These are phyloP conservation scores for Candida ascalaphidarum DNA, from an alignment of 805 yeast species.

Conservation along the genomic window DNA sequence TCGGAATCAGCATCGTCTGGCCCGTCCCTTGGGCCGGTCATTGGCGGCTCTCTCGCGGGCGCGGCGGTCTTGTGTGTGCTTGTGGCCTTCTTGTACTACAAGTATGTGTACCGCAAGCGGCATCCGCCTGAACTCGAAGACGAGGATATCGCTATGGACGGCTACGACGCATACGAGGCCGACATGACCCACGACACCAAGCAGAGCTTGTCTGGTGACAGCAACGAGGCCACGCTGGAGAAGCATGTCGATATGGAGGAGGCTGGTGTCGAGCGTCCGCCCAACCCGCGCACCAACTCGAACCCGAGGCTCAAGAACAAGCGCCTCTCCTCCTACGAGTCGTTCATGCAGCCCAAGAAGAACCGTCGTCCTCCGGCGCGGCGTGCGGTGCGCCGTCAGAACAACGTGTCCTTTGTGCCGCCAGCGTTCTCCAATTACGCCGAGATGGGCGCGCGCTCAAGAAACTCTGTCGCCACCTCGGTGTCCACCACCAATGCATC, in stretches of 20 bases:
- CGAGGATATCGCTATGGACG: conserved; percentile 8
- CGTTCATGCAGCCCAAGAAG: conserved; percentile 32
- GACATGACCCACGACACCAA: not conserved
- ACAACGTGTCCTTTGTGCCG: not conserved
- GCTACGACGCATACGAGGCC: conserved; percentile 7
- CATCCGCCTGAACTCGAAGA: conserved; percentile 19
- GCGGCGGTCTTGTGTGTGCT: conserved; percentile 36
- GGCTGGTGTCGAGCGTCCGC: conserved; percentile 1
- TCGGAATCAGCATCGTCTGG: conserved; percentile 3
- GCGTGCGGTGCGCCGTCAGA: not conserved
- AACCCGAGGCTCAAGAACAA: not conserved
- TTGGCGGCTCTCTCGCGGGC: conserved; percentile 69
- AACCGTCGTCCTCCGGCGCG: conserved; percentile 2
- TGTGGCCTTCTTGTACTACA: conserved; percentile 23
- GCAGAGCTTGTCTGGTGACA: no score
- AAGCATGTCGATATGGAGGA: no score
- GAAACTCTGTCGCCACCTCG: conserved; percentile 48
- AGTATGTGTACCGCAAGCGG: conserved; percentile 23
- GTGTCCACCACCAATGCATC: conserved; percentile 69
- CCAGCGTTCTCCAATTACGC: not conserved
- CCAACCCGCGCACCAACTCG: conserved; percentile 1
- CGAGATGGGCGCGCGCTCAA: not conserved
- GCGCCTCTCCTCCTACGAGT: conserved; percentile 33
- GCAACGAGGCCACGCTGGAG: no score
- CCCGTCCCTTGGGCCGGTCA: conserved; percentile 42